A percentile compares a stretch with the other conserved stretches of the same genome.
phyloP scores from a whole-genome alignment of 768 basidiomycete genomes.

The Mrakia frigida region DNA sequence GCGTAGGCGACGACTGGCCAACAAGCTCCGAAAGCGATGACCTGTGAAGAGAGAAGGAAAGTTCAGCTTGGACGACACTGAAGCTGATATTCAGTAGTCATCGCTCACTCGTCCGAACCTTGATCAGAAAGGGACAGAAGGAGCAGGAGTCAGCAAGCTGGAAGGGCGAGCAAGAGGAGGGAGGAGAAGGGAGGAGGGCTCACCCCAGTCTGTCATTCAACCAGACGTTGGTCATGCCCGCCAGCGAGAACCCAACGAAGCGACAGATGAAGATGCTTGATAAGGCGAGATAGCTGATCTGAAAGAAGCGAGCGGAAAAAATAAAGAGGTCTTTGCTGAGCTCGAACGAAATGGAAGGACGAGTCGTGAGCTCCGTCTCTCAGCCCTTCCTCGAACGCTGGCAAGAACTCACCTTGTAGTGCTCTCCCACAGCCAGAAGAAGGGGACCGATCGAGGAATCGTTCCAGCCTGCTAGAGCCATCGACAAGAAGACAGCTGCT shows the following conservation, averaged over 20 bases:
- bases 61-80: background rate
- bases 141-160: slow-evolving; percentile 37
- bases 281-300: slow-evolving; percentile 15
- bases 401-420: slow-evolving; percentile 19
- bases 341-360: too few relatives aligned
- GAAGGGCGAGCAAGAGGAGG: slow-evolving; percentile 32
- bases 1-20: slow-evolving; percentile 38
- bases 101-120: background rate
- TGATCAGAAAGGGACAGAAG: background rate
- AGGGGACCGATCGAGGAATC: slow-evolving; percentile 34
- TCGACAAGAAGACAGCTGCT: slow-evolving; percentile 1
- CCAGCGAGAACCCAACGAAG: slow-evolving; percentile 41
- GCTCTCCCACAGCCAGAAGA: slow-evolving; percentile 31
- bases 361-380: background rate
- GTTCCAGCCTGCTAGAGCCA: slow-evolving; percentile 23
- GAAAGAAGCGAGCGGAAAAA: background rate
- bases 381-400: background rate
- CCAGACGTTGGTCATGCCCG: slow-evolving; percentile 52
- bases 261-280: slow-evolving; percentile 52
- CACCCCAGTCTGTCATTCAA: slow-evolving; percentile 39
- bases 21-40: slow-evolving; percentile 32
- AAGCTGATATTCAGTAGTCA: too few relatives aligned
- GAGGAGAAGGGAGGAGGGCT: background rate
- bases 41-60: slow-evolving; percentile 5
- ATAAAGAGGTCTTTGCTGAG: background rate